Evolutionary conservation across 2,329 filamentous ascomycete genomes (phyloP), one percentile per base, ranked within the genome.

Genomic region (Dactylonectria macrodidyma): DNA sequence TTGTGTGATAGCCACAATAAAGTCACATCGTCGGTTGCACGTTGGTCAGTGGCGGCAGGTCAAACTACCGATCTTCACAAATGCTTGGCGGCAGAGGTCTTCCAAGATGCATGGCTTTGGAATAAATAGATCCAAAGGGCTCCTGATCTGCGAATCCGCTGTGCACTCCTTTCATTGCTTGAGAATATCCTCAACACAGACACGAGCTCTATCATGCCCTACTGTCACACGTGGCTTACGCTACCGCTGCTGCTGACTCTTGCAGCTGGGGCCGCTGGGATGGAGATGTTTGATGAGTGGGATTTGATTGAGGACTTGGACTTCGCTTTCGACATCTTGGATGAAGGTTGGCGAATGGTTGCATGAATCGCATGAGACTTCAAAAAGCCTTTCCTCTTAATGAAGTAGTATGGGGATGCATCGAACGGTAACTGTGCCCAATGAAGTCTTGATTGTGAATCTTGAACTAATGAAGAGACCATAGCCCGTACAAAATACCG

Each of bases 241-340:
- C n/a, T 54, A 33, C 51, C 51, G 33, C n/a, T 54, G n/a, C n/a
- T 61, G 24, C 47, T 52, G 16, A 55, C 48, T 14, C 24, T 34
- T 1, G 57, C 12, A n/a, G 34, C 38, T n/a, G 33, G 50, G 11
- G 33, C 46, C 22, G n/a, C 12, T 33, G 51, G 58, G 36, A 65
- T 56, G 58, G 63, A 55, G 14, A 22, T 65, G 12, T 56, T 65
- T 26, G 63, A 65, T n/a, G 34, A 57, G 48, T 65, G 63, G 63
- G 63, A 65, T 60, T 24, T 65, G 51, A 60, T 44, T 4, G 63
- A 65, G 14, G 63, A 65, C 24, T 19, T 65, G 33, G 50, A 50
- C 44, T 57, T 65, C 46, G 57, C 52, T 30, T 65, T 65, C n/a
- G 63, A 65, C 16, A 41, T 65, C n/a, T 55, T 60, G 10, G 50